Conservation (phyloP, 306 rosid species). For the Inga leiocalycina region DNA sequence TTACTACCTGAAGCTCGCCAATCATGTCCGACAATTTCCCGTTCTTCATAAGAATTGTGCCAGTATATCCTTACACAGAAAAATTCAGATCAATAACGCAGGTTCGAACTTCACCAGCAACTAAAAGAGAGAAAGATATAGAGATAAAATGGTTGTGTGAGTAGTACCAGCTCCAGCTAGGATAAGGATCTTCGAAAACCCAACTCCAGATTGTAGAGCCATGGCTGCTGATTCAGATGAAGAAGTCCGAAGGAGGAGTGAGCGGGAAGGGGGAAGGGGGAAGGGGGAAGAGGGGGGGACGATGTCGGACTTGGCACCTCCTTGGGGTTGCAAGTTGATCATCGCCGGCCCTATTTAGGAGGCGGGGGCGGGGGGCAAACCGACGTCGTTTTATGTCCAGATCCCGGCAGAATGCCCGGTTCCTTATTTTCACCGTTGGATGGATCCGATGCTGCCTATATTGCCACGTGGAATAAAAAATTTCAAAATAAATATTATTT, state of each 20-base stretch:
- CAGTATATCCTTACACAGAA: constrained; percentile 68
- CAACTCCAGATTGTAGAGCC: constrained; percentile 80
- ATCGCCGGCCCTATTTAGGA: background rate
- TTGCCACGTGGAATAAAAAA: too few species aligned
- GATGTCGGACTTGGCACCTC: background rate
- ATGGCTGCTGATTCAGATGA: constrained; percentile 46
- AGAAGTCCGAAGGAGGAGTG: constrained; percentile 10
- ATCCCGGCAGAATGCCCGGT: too few species aligned
- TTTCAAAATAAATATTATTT: too few species aligned
- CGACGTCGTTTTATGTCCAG: too few species aligned
- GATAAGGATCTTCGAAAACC: constrained; percentile 61
- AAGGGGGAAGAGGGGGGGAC: background rate
- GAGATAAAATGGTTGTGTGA: background rate
- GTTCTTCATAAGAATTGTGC: constrained; percentile 66
- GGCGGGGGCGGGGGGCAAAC: too few species aligned
- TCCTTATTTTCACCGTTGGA: too few species aligned
- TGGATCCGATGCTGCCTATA: too few species aligned
- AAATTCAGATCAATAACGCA: constrained; percentile 24
- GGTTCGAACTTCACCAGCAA: background rate
- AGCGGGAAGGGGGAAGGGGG: background rate
- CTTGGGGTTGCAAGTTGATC: background rate
- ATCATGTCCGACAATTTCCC: constrained; percentile 75
- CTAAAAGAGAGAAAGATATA: background rate
- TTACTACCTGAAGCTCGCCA: constrained; percentile 75
- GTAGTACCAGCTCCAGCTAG: constrained; percentile 71